A percentile compares a stretch with the other conserved stretches of the same genome.
Evolutionary conservation across 1,139 yeast genomes (phyloP).

Genomic region (Taphrina communis): DNA sequence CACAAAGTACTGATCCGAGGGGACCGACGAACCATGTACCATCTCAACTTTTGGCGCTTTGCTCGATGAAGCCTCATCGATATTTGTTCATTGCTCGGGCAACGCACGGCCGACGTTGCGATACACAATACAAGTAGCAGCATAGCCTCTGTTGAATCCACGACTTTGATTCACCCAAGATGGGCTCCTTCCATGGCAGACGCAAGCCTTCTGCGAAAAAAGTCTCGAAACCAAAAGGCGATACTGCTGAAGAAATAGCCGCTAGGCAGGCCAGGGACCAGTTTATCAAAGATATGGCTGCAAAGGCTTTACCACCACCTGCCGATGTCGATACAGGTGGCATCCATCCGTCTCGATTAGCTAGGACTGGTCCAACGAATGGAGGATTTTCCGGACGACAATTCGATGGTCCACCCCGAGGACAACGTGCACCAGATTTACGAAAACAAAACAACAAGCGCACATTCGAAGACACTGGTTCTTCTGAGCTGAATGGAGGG

Average conservation of each 20-base stretch:
- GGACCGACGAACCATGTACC: conserved; percentile 9
- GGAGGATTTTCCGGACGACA: conserved; percentile 15
- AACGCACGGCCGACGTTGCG: background rate
- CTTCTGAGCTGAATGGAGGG: background rate
- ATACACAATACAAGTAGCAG: background rate
- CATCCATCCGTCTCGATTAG: conserved; percentile 35
- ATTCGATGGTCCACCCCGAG: conserved; percentile 21
- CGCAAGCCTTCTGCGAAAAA: conserved; percentile 36
- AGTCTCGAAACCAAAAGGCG: conserved; percentile 20
- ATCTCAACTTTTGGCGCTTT: background rate
- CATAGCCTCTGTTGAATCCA: background rate
- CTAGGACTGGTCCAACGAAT: conserved; percentile 12
- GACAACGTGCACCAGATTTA: conserved; percentile 38
- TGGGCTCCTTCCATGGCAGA: conserved; percentile 31
- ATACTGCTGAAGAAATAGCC: conserved; percentile 28
- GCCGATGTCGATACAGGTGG: conserved; percentile 32
- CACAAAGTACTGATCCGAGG: conserved; percentile 16
- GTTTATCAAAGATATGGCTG: conserved; percentile 39
- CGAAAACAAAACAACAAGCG: conserved; percentile 28
- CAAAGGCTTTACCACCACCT: conserved; percentile 20
- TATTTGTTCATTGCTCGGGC: background rate
- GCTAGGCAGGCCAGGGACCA: conserved; percentile 30
- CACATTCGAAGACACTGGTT: conserved; percentile 25
- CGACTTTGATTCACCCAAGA: background rate
- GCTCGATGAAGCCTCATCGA: background rate